Percentiles rank a stretch among this genome's conserved stretches.
Evolutionary conservation across 257 asterid genomes (phyloP).

Genomic region (Nicotiana knightiana): DNA sequence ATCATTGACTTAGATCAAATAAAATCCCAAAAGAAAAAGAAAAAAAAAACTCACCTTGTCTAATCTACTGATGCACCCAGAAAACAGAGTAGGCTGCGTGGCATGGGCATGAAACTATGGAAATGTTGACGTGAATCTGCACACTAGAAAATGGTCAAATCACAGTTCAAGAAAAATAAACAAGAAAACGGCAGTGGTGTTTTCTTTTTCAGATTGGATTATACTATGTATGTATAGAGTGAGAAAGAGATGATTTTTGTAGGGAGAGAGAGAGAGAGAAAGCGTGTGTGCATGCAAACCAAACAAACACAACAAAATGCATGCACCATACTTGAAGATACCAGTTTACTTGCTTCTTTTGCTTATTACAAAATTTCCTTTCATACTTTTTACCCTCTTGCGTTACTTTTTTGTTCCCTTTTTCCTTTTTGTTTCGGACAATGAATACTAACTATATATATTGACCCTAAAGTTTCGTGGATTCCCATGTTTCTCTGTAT

Average conservation of each 20-base stretch:
- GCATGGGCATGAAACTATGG: background rate
- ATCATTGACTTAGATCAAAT: background rate
- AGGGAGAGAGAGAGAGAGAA: background rate
- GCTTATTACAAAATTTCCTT: no score
- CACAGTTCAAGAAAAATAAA: background rate
- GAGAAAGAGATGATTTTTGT: background rate
- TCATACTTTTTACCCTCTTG: no score
- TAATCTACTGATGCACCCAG: background rate
- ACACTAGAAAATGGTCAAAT: background rate
- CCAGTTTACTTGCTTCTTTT: background rate
- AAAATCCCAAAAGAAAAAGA: background rate
- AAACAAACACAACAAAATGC: background rate
- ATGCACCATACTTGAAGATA: slow-evolving; percentile 4
- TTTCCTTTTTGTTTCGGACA: background rate
- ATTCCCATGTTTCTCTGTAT: no score
- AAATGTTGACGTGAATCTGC: background rate
- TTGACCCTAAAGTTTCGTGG: no score
- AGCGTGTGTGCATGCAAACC: slow-evolving; percentile 4
- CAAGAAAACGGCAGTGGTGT: background rate
- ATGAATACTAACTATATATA: background rate
- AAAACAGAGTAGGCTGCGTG: background rate
- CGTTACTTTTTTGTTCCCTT: no score
- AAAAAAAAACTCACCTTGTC: background rate
- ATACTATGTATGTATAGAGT: background rate
- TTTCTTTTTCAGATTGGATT: background rate